Evolutionary conservation across 192 early-diverging fungal genomes (phyloP).

Genomic region (Backusella mclennaniae): DNA sequence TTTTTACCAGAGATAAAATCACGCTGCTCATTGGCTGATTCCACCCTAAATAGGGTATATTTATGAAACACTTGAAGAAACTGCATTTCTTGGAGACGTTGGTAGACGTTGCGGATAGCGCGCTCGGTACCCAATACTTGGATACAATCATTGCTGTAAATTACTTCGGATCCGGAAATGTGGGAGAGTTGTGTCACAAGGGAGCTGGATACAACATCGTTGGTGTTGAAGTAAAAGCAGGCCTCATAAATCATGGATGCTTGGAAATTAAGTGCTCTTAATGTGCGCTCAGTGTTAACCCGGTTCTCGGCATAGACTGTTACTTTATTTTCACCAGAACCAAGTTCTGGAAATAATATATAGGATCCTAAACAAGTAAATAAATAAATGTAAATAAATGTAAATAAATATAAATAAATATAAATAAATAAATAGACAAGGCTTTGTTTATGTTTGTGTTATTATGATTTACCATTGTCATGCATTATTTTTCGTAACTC

Average conservation of each 20-base stretch:
- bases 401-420: neutral
- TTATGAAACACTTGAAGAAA: slow-evolving; percentile 41
- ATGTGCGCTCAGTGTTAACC: slow-evolving; percentile 73
- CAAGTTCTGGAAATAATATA: slow-evolving; percentile 61
- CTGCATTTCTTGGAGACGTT: slow-evolving; percentile 51
- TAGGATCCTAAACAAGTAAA: slow-evolving; percentile 38
- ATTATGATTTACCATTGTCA: slow-evolving; percentile 61
- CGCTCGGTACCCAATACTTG: slow-evolving; percentile 68
- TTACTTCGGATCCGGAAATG: slow-evolving; percentile 61
- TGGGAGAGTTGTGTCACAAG: slow-evolving; percentile 53
- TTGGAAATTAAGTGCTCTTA: slow-evolving; percentile 64
- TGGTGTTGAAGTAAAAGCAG: neutral
- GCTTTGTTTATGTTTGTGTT: neutral
- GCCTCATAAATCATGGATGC: slow-evolving; percentile 35
- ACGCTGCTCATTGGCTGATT: slow-evolving; percentile 73
- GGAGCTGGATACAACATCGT: neutral
- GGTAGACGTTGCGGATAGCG: slow-evolving; percentile 60
- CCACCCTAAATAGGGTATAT: slow-evolving; percentile 72
- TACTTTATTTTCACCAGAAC: slow-evolving; percentile 47
- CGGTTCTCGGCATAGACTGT: slow-evolving; percentile 64
- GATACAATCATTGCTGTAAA: slow-evolving; percentile 52
- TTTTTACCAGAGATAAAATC: slow-evolving; percentile 91
- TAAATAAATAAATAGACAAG: neutral
- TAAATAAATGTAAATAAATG: neutral
- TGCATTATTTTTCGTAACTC: slow-evolving; percentile 67